Conservation (phyloP, 257 asterid genomes). For the Solanum gracilifrons region DNA sequence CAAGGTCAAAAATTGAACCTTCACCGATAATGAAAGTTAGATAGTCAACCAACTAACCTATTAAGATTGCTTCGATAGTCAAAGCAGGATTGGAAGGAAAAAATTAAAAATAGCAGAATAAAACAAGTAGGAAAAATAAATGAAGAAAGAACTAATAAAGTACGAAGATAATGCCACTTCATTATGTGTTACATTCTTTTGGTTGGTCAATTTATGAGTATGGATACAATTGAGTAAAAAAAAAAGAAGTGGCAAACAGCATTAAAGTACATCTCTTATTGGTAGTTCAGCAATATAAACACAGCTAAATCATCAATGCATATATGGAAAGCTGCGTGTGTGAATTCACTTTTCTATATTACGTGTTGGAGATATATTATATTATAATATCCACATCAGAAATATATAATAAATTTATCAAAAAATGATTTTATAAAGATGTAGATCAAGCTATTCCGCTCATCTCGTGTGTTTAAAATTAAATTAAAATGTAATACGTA, state of each 20-base stretch:
- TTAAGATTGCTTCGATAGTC: no score
- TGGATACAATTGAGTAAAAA: neutral
- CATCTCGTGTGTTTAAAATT: neutral
- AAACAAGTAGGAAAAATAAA: neutral
- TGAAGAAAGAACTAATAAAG: neutral
- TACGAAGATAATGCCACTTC: neutral
- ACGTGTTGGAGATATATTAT: neutral
- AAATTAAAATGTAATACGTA: neutral
- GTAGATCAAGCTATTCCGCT: neutral
- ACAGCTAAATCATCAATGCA: neutral
- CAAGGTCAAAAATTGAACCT: fast-evolving
- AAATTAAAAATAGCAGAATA: neutral
- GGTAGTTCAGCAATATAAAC: neutral
- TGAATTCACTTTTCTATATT: neutral
- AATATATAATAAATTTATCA: neutral
- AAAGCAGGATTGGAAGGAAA: neutral
- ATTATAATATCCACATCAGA: neutral
- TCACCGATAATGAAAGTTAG: neutral
- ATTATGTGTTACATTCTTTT: neutral
- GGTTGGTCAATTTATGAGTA: neutral
- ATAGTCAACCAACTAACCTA: no score
- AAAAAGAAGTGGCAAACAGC: neutral
- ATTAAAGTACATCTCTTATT: neutral
- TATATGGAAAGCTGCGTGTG: neutral
- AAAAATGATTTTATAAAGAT: neutral